Conservation (phyloP, 2,329 filamentous ascomycete genomes). For the Cytospora chrysosperma region DNA sequence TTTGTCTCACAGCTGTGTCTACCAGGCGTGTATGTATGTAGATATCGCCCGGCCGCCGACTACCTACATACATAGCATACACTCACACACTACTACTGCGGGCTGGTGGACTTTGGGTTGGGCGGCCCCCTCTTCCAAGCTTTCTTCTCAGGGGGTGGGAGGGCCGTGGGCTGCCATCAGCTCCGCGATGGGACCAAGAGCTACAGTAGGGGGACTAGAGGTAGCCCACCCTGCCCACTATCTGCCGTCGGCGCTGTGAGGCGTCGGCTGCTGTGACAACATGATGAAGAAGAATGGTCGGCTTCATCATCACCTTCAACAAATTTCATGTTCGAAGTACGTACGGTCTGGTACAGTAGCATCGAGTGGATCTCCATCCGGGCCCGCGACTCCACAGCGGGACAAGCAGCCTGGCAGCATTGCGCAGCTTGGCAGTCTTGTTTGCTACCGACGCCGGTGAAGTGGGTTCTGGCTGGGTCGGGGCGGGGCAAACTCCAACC, state of each 20-base stretch:
- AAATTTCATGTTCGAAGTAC: conserved; percentile 3
- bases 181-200: not conserved
- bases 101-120: not conserved
- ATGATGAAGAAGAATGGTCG: no score
- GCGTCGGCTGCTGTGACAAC: no score
- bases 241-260: not conserved
- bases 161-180: not conserved
- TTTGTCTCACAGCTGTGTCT: not conserved
- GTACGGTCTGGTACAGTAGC: no score
- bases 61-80: no score
- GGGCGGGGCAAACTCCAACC: not conserved
- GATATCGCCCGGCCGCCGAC: not conserved
- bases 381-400: conserved; percentile 16
- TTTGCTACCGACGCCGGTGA: not conserved
- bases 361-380: conserved; percentile 11
- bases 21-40: no score
- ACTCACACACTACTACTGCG: no score
- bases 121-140: not conserved
- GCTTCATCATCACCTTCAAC: no score
- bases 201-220: not conserved
- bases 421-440: conserved; percentile 6
- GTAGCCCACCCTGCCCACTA: not conserved
- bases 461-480: not conserved
- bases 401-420: conserved; percentile 12
- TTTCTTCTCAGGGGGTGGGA: not conserved